Conservation (phyloP, 2,329 filamentous ascomycete genomes). For the Penicillium sp. region DNA sequence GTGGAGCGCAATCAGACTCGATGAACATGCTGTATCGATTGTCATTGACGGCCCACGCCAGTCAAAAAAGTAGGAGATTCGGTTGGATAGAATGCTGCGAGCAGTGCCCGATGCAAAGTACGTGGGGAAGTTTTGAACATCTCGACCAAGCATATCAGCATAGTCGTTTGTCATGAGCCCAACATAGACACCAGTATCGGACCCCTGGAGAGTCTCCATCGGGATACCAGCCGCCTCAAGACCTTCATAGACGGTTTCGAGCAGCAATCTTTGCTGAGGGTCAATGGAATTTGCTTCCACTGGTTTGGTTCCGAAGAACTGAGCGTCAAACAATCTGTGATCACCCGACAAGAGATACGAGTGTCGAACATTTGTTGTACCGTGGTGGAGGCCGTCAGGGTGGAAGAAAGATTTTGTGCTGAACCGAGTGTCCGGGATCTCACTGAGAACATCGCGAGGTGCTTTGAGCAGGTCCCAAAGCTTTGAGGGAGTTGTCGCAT, state of each 20-base stretch:
- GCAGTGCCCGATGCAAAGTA: slow-evolving; percentile 37
- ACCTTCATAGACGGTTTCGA: slow-evolving; percentile 30
- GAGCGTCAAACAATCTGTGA: slow-evolving; percentile 26
- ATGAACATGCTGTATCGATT: slow-evolving; percentile 51
- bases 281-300: slow-evolving; percentile 34
- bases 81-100: slow-evolving; percentile 42
- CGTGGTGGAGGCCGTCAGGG: slow-evolving; percentile 23
- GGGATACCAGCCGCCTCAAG: slow-evolving; percentile 26
- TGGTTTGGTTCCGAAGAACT: slow-evolving; percentile 30
- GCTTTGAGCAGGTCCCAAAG: slow-evolving; percentile 28
- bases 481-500: slow-evolving; percentile 23
- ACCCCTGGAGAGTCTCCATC: slow-evolving; percentile 26
- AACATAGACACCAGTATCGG: slow-evolving; percentile 27
- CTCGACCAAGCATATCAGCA: slow-evolving; percentile 21
- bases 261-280: slow-evolving; percentile 28
- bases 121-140: slow-evolving; percentile 24
- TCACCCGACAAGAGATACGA: slow-evolving; percentile 28
- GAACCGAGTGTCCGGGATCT: slow-evolving; percentile 25
- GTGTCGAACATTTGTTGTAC: slow-evolving; percentile 27
- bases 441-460: slow-evolving; percentile 24
- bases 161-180: slow-evolving; percentile 33
- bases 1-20: slow-evolving; percentile 41
- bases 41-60: slow-evolving; percentile 43
- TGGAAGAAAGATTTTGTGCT: slow-evolving; percentile 26
- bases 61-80: slow-evolving; percentile 41